A percentile compares a stretch with the other conserved stretches of the same genome.
phyloP scores from a whole-genome alignment of 768 basidiomycete species.

The Leucogyrophana mollusca region DNA sequence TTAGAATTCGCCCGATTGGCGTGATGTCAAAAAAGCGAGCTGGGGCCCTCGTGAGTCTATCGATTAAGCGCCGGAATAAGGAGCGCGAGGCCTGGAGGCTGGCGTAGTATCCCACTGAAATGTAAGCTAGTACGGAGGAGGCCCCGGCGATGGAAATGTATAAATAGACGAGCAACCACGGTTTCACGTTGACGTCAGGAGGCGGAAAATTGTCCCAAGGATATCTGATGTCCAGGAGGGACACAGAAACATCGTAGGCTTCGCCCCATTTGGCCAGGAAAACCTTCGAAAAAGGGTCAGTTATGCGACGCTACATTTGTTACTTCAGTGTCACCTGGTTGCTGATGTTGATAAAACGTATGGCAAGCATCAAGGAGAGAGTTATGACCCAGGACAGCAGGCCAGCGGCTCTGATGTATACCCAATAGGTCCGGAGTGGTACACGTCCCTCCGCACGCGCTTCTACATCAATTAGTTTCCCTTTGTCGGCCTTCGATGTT shows the following conservation, averaged over 20 bases:
- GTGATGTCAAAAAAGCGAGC: slow-evolving; percentile 72
- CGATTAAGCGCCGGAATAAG: slow-evolving; percentile 55
- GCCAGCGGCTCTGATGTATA: slow-evolving; percentile 64
- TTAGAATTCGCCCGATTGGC: slow-evolving; percentile 75
- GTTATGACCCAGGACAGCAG: slow-evolving; percentile 53
- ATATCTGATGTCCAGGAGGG: slow-evolving; percentile 18
- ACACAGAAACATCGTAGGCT: slow-evolving; percentile 44
- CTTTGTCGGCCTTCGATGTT: slow-evolving; percentile 22
- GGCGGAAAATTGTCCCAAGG: slow-evolving; percentile 54
- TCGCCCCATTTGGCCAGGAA: slow-evolving; percentile 71
- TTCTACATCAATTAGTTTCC: slow-evolving; percentile 64
- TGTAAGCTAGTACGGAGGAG: slow-evolving; percentile 49
- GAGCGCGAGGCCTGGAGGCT: slow-evolving; percentile 65
- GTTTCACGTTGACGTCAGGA: slow-evolving; percentile 57
- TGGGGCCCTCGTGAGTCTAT: slow-evolving; percentile 58
- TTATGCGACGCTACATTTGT: background rate
- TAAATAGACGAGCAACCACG: slow-evolving; percentile 67
- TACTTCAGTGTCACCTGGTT: slow-evolving; percentile 48
- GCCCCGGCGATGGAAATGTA: slow-evolving; percentile 62
- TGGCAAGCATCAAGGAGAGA: slow-evolving; percentile 49
- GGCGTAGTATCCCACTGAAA: slow-evolving; percentile 65
- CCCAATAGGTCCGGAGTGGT: slow-evolving; percentile 55
- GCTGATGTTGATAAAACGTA: slow-evolving; percentile 52
- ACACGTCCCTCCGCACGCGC: slow-evolving; percentile 66
- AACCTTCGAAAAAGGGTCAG: slow-evolving; percentile 37